A percentile compares a stretch with the other conserved stretches of the same genome.
Conservation (phyloP, 176 grass and related monocot species). For the Luzula sylvatica region DNA sequence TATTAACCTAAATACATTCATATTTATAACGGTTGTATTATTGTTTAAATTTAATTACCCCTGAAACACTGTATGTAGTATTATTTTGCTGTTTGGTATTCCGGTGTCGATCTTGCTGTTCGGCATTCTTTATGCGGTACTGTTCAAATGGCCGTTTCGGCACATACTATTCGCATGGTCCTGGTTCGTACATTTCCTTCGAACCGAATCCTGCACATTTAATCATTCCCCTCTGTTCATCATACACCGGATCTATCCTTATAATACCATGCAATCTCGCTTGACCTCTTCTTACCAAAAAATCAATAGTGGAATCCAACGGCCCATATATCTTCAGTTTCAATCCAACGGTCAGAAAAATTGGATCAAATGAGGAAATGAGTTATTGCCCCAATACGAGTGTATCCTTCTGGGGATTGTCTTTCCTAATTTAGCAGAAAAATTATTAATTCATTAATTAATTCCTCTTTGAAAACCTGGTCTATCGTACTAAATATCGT, state of each 20-base stretch:
- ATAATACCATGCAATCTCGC: not conserved
- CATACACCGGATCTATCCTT: not conserved
- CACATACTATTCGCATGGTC: too few relatives aligned
- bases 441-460: not conserved
- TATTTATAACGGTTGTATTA: too few relatives aligned
- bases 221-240: not conserved
- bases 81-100: too few relatives aligned
- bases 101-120: too few relatives aligned
- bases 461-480: not conserved
- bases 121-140: too few relatives aligned
- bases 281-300: not conserved
- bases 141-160: too few relatives aligned
- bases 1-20: too few relatives aligned
- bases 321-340: not conserved
- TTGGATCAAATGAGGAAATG: slow-evolving; percentile 4
- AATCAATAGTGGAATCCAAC: not conserved
- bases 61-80: too few relatives aligned
- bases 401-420: not conserved
- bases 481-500: too few relatives aligned
- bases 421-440: slow-evolving; percentile 4
- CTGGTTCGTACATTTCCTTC: too few relatives aligned
- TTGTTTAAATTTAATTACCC: too few relatives aligned
- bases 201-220: too few relatives aligned
- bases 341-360: not conserved
- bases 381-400: not conserved